A percentile compares a stretch with the other conserved stretches of the same genome.
Conservation (phyloP, 148 eudicot genomes). For the Diospyros kaki region DNA sequence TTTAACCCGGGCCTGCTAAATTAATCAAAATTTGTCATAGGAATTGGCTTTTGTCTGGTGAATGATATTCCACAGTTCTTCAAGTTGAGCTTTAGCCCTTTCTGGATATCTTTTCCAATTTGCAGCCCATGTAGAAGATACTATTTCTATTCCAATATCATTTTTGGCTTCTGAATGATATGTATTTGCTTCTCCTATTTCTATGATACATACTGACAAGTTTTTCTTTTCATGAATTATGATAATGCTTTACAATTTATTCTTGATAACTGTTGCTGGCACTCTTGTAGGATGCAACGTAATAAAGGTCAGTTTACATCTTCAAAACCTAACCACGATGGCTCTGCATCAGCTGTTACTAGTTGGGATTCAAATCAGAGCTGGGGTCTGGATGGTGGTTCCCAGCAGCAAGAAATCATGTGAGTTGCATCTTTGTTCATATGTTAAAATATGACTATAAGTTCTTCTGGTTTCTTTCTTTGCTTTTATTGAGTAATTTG, state of each 20-base stretch:
- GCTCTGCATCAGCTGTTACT: constrained; percentile 51
- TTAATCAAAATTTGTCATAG: too few relatives aligned
- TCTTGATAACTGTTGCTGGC: constrained; percentile 1
- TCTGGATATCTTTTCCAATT: not conserved
- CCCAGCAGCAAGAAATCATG: constrained; percentile 59
- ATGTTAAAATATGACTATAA: too few relatives aligned
- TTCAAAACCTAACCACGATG: constrained; percentile 56
- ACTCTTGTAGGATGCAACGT: constrained; percentile 61
- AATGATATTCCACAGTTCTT: too few relatives aligned
- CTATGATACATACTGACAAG: too few relatives aligned
- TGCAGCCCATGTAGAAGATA: not conserved
- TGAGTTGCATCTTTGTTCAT: constrained; percentile 25
- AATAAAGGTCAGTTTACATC: constrained; percentile 83
- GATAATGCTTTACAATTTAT: not conserved
- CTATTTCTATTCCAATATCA: not conserved
- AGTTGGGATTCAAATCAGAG: constrained; percentile 67
- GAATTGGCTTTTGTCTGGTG: too few relatives aligned
- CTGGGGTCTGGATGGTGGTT: constrained; percentile 57
- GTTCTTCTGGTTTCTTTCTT: not conserved
- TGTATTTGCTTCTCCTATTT: not conserved
- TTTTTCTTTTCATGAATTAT: too few relatives aligned
- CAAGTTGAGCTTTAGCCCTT: not conserved
- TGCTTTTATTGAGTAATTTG: not conserved
- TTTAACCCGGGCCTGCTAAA: too few relatives aligned
- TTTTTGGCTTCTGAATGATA: not conserved